A percentile compares a stretch with the other conserved stretches of the same genome.
phyloP scores from a whole-genome alignment of 441 rosid species.

The Melastoma candidum region DNA sequence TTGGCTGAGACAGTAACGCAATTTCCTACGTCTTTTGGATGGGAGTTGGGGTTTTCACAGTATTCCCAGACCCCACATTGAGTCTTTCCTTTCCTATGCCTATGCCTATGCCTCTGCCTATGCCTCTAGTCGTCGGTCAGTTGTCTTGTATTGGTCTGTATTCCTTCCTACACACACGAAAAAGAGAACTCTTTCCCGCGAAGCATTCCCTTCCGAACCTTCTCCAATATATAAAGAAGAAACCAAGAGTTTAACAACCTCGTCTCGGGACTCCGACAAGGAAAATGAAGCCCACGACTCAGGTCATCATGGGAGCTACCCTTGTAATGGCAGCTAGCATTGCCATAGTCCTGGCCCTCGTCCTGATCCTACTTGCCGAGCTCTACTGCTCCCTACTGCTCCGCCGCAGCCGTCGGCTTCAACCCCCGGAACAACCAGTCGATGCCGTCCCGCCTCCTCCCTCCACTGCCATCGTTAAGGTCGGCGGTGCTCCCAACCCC shows the following conservation, averaged over 20 bases:
- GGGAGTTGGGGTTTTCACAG: not conserved
- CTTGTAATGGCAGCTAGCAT: constrained; percentile 66
- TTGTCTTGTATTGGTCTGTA: too few relatives aligned
- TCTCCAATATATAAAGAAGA: constrained; percentile 10
- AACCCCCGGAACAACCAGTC: constrained; percentile 7
- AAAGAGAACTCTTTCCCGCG: constrained; percentile 44
- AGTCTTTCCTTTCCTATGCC: constrained; percentile 2
- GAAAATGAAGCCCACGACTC: constrained; percentile 58
- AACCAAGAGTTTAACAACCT: not conserved
- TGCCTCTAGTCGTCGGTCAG: constrained; percentile 18
- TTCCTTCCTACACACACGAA: constrained; percentile 16
- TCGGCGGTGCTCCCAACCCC: constrained; percentile 8
- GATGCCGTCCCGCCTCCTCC: constrained; percentile 10
- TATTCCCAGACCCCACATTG: not conserved
- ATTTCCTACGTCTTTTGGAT: not conserved
- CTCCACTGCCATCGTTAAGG: constrained; percentile 10
- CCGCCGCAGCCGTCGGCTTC: constrained; percentile 27
- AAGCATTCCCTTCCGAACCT: constrained; percentile 13
- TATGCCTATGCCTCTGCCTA: constrained; percentile 7
- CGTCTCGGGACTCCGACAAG: not conserved
- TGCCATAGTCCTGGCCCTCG: constrained; percentile 58
- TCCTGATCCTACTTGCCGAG: constrained; percentile 66
- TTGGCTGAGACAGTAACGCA: too few relatives aligned
- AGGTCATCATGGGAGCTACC: constrained; percentile 82
- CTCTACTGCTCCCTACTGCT: constrained; percentile 79